Evolutionary conservation across 371 early-diverging fungal genomes (phyloP), one percentile per base, ranked within the genome.

Genomic region (Mortierella sp.): DNA sequence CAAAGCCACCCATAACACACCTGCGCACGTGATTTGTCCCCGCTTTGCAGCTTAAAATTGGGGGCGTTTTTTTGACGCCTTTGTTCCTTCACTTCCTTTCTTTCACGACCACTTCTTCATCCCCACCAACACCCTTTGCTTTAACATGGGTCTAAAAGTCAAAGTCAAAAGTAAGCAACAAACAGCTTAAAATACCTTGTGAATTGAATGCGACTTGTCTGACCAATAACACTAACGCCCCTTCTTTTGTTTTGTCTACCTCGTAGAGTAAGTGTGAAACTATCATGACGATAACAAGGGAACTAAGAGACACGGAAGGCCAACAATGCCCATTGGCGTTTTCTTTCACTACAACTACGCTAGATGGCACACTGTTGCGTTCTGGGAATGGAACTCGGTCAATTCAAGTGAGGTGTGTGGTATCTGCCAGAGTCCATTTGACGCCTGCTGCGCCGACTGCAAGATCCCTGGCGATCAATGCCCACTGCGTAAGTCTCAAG

Each of bases 321-420:
- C n/a, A 39, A 63, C 22, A 14, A 5, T 22, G 34, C 40, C 16
- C 40, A 19, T n/a, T 19, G 19, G n/a, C n/a, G n/a, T 40, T 7
- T 63, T 37, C 8, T n/a, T 44, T 48, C 8, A 9, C 11, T 2
- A 45, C 16, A 9, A 40, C 50, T 44, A 14, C 29, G 14, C 16
- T 73, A 83, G 83, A 26, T 83, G 83, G 83, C 78, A 83, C 47
- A 68, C 76, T 29, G 73, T 78, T 13, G 83, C 72, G 9, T 75
- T 70, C 16, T 83, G 83, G 83, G 75, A 75, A n/a, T 83, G 83
- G 83, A 64, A 83, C 45, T 73, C 75, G 55, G 78, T 78, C 41
- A 79, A 83, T 40, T 75, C 83, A 11, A 75, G 79, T 5, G 83
- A 78, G n/a, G 66, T 75, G 24, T 83, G 83, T 31, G 83, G 83